Conservation (phyloP, 2,329 filamentous ascomycete genomes). For the Volutella citrinella region DNA sequence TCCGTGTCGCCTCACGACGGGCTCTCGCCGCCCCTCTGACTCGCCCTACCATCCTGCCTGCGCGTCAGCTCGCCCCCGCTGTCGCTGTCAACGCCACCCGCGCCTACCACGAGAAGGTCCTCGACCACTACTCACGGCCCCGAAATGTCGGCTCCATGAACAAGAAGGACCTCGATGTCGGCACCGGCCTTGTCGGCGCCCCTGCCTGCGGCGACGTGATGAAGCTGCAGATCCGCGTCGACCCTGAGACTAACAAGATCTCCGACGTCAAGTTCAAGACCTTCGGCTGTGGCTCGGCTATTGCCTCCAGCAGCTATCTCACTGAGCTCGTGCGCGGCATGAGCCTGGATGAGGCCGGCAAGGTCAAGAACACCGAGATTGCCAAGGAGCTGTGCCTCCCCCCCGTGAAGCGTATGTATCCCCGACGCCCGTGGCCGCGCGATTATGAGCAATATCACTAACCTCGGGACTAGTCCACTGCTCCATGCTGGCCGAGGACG, state of each 20-base stretch:
- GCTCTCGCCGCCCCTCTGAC: constrained; percentile 38
- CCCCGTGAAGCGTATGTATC: constrained; percentile 74
- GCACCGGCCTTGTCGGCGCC: constrained; percentile 86
- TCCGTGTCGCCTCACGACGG: constrained; percentile 42
- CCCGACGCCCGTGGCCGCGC: neutral
- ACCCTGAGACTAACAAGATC: constrained; percentile 83
- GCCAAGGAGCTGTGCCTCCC: constrained; percentile 91
- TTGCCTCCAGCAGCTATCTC: constrained; percentile 90
- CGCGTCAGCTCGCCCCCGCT: constrained; percentile 41
- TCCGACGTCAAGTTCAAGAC: constrained; percentile 98
- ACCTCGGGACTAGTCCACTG: constrained; percentile 81
- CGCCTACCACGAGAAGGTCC: constrained; percentile 52
- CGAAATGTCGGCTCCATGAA: constrained; percentile 56
- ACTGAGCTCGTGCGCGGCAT: constrained; percentile 94
- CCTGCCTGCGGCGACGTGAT: constrained; percentile 90
- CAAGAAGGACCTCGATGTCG: constrained; percentile 79
- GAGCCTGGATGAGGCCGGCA: constrained; percentile 86
- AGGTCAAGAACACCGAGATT: constrained; percentile 96
- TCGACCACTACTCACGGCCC: constrained; percentile 50
- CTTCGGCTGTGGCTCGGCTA: constrained; percentile 91
- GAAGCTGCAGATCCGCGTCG: constrained; percentile 78
- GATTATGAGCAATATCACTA: constrained; percentile 10
- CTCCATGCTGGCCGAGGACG: constrained; percentile 88
- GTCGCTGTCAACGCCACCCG: constrained; percentile 39
- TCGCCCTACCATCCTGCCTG: constrained; percentile 34